Conservation (phyloP, 495 filamentous ascomycete genomes). For the Aspergillus conjunctus region DNA sequence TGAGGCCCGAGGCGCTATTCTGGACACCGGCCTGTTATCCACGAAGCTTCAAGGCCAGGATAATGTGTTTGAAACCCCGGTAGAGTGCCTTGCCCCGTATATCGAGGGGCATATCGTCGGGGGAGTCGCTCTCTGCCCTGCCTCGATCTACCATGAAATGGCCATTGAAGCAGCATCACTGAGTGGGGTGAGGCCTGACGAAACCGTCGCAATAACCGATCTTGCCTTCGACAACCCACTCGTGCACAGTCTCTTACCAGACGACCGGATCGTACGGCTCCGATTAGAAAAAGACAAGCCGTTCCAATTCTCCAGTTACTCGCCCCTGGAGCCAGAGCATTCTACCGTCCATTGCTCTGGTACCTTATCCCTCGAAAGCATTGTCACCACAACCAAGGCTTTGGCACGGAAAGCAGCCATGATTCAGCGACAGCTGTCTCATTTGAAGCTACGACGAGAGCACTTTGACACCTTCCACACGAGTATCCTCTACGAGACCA, state of each 20-base stretch:
- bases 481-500: not conserved
- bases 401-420: not conserved
- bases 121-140: not conserved
- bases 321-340: not conserved
- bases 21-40: not conserved
- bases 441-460: not conserved
- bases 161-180: not conserved
- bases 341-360: not conserved
- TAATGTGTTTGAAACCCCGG: not conserved
- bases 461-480: not conserved
- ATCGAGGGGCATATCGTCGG: not conserved
- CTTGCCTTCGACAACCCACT: not conserved
- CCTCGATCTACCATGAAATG: not conserved
- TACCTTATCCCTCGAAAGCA: not conserved
- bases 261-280: not conserved
- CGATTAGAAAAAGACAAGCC: not conserved
- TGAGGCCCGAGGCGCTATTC: not conserved
- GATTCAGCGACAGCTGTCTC: not conserved
- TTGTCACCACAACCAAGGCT: not conserved
- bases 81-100: not conserved
- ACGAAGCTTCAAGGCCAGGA: not conserved
- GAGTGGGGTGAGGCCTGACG: not conserved
- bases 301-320: not conserved
- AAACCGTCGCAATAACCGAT: not conserved
- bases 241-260: not conserved